Conservation (phyloP, 306 rosid genomes). For the Inga leiocalycina region DNA sequence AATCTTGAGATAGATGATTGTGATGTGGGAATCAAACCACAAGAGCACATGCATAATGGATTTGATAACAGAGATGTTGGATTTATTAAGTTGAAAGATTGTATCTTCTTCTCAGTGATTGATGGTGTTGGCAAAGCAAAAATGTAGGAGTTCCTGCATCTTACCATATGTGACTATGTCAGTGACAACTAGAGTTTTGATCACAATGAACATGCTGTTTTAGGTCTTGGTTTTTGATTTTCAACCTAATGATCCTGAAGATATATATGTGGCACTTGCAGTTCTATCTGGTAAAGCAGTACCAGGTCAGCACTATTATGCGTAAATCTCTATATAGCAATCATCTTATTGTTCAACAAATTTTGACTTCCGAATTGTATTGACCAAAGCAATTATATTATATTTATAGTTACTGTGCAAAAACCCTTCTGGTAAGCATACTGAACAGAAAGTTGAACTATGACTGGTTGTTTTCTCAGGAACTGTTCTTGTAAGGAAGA, state of each 20-base stretch:
- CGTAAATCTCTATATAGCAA: neutral
- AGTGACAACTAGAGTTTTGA: conserved; percentile 15
- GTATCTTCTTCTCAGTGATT: neutral
- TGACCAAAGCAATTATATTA: neutral
- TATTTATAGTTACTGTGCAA: neutral
- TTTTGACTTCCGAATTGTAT: neutral
- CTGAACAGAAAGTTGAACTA: conserved; percentile 5
- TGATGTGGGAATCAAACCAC: neutral
- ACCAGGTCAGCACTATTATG: conserved; percentile 50
- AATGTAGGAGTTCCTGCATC: neutral
- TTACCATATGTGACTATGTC: neutral
- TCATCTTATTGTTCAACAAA: neutral
- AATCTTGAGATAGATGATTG: neutral
- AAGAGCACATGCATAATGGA: neutral
- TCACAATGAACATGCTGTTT: conserved; percentile 25
- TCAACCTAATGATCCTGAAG: conserved; percentile 95
- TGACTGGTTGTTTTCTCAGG: conserved; percentile 44
- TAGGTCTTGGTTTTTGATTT: conserved; percentile 91
- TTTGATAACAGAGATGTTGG: neutral
- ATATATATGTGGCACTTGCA: conserved; percentile 69
- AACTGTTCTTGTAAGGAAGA: conserved; percentile 61
- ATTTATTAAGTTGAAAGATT: neutral
- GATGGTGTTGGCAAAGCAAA: neutral
- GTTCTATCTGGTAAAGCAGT: conserved; percentile 72
- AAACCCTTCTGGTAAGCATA: neutral